Evolutionary conservation across 306 rosid species (phyloP).

Genomic region (Gleditsia sinensis): DNA sequence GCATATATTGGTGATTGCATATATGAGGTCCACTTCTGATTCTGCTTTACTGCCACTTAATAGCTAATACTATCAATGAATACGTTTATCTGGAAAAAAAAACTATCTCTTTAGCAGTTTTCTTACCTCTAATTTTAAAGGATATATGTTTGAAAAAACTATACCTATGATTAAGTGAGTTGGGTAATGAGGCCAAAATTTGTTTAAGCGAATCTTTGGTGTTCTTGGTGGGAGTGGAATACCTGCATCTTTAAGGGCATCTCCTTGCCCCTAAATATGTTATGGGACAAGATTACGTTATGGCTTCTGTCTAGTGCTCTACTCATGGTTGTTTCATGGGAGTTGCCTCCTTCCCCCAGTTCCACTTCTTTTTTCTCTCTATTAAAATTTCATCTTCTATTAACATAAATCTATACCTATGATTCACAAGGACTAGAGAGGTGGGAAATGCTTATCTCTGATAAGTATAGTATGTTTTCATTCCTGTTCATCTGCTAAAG

Average conservation of each 20-base stretch:
- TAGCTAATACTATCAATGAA: background rate
- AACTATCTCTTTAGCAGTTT: background rate
- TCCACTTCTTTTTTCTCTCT: background rate
- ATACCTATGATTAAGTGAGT: background rate
- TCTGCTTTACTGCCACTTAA: background rate
- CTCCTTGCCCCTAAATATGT: background rate
- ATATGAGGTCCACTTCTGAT: conserved; percentile 65
- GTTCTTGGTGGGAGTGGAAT: background rate
- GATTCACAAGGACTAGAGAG: background rate
- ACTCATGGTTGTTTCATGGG: background rate
- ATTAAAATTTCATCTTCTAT: background rate
- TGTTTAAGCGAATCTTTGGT: background rate
- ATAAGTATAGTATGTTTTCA: background rate
- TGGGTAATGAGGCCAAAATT: background rate
- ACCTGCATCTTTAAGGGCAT: background rate
- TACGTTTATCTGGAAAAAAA: too few relatives aligned
- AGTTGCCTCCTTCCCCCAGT: background rate
- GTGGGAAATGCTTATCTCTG: background rate
- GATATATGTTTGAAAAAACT: background rate
- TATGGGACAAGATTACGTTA: background rate
- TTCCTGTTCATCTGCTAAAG: background rate
- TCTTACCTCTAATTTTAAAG: background rate
- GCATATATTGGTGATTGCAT: conserved; percentile 44
- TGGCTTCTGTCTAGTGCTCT: background rate
- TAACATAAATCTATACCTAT: background rate